Evolutionary conservation across 768 basidiomycete species (phyloP).

Genomic region (Serendipita vermifera): DNA sequence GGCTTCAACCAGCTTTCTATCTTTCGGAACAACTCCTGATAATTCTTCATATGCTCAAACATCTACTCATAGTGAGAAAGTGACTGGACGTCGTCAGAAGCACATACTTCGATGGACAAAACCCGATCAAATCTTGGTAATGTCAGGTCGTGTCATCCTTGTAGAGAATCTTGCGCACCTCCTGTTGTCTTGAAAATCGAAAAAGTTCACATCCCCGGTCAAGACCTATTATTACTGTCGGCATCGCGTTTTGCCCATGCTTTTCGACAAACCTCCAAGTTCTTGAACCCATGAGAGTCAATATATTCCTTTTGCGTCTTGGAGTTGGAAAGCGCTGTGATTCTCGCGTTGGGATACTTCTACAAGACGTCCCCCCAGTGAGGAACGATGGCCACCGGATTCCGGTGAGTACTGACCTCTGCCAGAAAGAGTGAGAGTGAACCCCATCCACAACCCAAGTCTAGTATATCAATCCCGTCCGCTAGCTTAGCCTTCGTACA

Average conservation of each 20-base stretch:
- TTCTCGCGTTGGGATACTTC: slow-evolving; percentile 54
- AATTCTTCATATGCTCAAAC: slow-evolving; percentile 72
- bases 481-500: slow-evolving; percentile 48
- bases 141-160: not conserved
- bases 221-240: slow-evolving; percentile 32
- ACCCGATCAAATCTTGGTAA: slow-evolving; percentile 57
- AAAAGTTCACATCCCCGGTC: slow-evolving; percentile 54
- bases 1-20: slow-evolving; percentile 52
- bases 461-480: slow-evolving; percentile 50
- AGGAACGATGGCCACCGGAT: no score
- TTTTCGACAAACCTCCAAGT: slow-evolving; percentile 36
- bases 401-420: slow-evolving; percentile 37
- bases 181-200: slow-evolving; percentile 39
- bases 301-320: slow-evolving; percentile 54
- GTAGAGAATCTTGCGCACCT: slow-evolving; percentile 24
- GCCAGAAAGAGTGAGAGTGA: slow-evolving; percentile 54
- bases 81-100: not conserved
- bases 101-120: slow-evolving; percentile 48
- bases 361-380: slow-evolving; percentile 18
- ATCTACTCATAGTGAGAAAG: slow-evolving; percentile 28
- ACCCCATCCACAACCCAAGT: slow-evolving; percentile 69
- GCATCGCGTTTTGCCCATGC: not conserved
- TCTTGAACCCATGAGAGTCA: slow-evolving; percentile 39
- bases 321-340: slow-evolving; percentile 56
- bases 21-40: slow-evolving; percentile 46